Percentiles rank a stretch among this genome's conserved stretches.
Evolutionary conservation across 2,329 filamentous ascomycete species (phyloP).

Genomic region (Cytospora leucostoma): DNA sequence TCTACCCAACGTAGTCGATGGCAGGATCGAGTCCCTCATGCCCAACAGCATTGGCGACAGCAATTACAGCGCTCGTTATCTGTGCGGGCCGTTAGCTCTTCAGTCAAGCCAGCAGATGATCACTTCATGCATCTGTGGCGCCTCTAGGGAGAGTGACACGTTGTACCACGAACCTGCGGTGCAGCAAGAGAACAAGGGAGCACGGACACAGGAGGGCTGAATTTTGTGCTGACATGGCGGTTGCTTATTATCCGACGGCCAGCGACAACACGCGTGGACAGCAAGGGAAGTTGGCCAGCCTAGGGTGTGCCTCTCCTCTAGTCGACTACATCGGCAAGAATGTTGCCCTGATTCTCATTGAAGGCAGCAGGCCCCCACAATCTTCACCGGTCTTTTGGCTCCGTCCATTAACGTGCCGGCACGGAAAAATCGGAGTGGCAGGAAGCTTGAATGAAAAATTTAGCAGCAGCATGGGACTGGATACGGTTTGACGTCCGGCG

Average conservation of each 20-base stretch:
- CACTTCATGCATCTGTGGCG: slow-evolving; percentile 11
- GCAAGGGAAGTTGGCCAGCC: slow-evolving; percentile 9
- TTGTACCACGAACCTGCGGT: slow-evolving; percentile 13
- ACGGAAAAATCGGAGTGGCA: slow-evolving; percentile 14
- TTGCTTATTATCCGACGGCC: slow-evolving; percentile 11
- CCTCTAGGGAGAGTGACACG: slow-evolving; percentile 5
- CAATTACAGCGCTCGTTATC: background rate
- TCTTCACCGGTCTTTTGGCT: slow-evolving; percentile 26
- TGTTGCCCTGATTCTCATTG: slow-evolving; percentile 18
- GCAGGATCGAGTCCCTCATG: background rate
- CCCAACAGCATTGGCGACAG: background rate
- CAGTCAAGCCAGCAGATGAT: slow-evolving; percentile 12
- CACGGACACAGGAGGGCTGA: slow-evolving; percentile 7
- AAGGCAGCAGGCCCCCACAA: slow-evolving; percentile 3
- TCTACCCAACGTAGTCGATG: slow-evolving; percentile 10
- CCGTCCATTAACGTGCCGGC: slow-evolving; percentile 22
- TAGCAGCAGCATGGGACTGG: slow-evolving; percentile 10
- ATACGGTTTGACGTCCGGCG: slow-evolving; percentile 6
- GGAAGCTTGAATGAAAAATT: slow-evolving; percentile 5
- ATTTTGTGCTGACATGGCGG: slow-evolving; percentile 23
- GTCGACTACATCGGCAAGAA: slow-evolving; percentile 17
- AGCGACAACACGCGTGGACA: slow-evolving; percentile 5
- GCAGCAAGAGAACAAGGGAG: slow-evolving; percentile 9
- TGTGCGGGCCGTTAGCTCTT: slow-evolving; percentile 5
- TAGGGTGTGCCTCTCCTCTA: background rate